Evolutionary conservation across 2,329 filamentous ascomycete genomes (phyloP).

Genomic region (Phialophora chinensis): DNA sequence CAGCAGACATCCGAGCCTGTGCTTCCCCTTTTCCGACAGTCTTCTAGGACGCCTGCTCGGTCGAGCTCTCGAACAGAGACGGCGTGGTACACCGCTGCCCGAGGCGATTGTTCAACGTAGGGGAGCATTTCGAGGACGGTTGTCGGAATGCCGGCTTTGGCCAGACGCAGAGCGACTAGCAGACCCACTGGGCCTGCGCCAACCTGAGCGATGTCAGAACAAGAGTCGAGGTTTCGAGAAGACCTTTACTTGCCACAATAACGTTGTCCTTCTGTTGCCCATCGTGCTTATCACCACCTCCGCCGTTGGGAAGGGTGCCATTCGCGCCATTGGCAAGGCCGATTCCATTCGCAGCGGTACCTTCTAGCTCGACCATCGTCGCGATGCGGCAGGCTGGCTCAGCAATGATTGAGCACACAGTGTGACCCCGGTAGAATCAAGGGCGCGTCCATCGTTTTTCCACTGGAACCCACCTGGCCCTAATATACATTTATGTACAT

Average conservation of each 20-base stretch:
- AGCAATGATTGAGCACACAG: neutral
- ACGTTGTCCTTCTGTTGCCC: constrained; percentile 2
- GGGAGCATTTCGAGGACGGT: constrained; percentile 32
- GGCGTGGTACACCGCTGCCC: constrained; percentile 21
- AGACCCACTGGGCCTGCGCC: constrained; percentile 44
- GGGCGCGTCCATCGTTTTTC: neutral
- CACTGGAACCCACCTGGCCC: neutral
- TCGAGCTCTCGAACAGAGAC: constrained; percentile 21
- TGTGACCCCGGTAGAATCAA: neutral
- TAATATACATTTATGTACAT: constrained; percentile 6
- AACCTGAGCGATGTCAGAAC: constrained; percentile 24
- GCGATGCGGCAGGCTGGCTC: neutral
- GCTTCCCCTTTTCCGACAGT: constrained; percentile 21
- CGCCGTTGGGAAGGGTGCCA: neutral
- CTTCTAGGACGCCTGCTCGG: constrained; percentile 19
- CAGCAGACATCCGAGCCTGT: constrained; percentile 5
- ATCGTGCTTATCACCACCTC: neutral
- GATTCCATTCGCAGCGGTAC: neutral
- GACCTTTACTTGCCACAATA: neutral
- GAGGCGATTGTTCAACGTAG: constrained; percentile 23
- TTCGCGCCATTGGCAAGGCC: neutral
- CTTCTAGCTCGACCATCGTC: constrained; percentile 2
- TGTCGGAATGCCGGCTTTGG: constrained; percentile 42
- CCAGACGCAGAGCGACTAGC: constrained; percentile 41
- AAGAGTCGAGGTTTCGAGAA: neutral